Percentiles rank a stretch among this genome's conserved stretches.
These are phyloP conservation scores for Zygotorulaspora sp. DNA, from an alignment of 805 yeast genomes.

Conservation along the genomic window DNA sequence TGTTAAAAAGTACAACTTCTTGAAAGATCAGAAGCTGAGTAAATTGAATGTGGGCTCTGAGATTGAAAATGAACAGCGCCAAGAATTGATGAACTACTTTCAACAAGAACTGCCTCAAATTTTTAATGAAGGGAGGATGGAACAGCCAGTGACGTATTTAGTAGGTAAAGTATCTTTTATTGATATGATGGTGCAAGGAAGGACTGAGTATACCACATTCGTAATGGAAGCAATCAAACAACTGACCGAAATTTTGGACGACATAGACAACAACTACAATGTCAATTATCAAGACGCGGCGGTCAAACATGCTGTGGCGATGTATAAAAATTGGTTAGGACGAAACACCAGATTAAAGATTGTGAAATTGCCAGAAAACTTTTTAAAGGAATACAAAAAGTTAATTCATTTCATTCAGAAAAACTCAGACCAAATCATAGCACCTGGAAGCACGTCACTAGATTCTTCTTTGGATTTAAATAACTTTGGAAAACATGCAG, in stretches of 20 bases:
- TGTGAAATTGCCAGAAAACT: constrained; percentile 14
- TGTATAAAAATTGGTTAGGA: constrained; percentile 33
- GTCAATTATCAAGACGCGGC: constrained; percentile 75
- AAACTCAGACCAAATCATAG: constrained; percentile 16
- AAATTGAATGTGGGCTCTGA: constrained; percentile 21
- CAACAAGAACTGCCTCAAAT: constrained; percentile 26
- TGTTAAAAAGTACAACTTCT: constrained; percentile 47
- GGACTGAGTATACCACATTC: constrained; percentile 19
- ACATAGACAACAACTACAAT: constrained; percentile 52
- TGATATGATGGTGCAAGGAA: constrained; percentile 22
- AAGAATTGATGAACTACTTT: constrained; percentile 25
- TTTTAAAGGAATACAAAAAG: constrained; percentile 13
- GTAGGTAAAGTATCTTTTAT: constrained; percentile 30
- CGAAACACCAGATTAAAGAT: constrained; percentile 14
- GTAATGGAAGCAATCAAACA: constrained; percentile 21
- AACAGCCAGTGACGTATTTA: constrained; percentile 24
- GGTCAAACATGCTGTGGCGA: constrained; percentile 55
- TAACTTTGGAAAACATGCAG: constrained; percentile 6
- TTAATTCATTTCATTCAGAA: constrained; percentile 15
- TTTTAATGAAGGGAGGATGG: constrained; percentile 21
- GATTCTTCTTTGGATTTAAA: background rate
- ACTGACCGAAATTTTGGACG: constrained; percentile 44
- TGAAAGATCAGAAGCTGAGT: constrained; percentile 22
- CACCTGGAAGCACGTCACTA: constrained; percentile 2
- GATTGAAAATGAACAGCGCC: constrained; percentile 24